Percentiles rank a stretch among this genome's conserved stretches.
These are phyloP conservation scores for Carex arenaria DNA, from an alignment of 202 grass and related monocot genomes.

Conservation along the genomic window DNA sequence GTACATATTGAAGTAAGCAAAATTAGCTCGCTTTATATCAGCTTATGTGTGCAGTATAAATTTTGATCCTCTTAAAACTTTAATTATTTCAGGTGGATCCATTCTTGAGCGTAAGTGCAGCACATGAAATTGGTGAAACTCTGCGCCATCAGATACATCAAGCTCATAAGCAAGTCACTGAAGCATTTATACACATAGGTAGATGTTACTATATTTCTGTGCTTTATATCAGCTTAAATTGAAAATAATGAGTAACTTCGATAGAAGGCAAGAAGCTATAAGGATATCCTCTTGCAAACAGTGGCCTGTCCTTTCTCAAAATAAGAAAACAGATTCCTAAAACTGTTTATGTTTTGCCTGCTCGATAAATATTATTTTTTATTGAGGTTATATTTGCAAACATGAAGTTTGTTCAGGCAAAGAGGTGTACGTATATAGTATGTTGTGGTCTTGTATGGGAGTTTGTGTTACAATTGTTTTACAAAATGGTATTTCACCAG, in stretches of 20 bases:
- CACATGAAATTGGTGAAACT: slow-evolving; percentile 92
- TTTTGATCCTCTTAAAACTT: slow-evolving; percentile 2
- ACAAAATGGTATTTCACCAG: background rate
- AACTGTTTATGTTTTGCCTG: background rate
- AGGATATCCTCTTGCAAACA: background rate
- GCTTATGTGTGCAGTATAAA: slow-evolving; percentile 11
- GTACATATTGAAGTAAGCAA: slow-evolving; percentile 90
- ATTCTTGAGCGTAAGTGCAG: slow-evolving; percentile 84
- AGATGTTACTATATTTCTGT: slow-evolving; percentile 7
- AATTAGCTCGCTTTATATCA: slow-evolving; percentile 23
- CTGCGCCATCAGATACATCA: slow-evolving; percentile 84
- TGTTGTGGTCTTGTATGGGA: background rate
- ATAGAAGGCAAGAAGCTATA: background rate
- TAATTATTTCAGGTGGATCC: slow-evolving; percentile 67
- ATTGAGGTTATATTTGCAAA: background rate
- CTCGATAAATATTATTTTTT: background rate
- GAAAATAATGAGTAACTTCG: background rate
- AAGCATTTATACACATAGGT: slow-evolving; percentile 99
- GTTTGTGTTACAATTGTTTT: background rate
- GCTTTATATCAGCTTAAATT: background rate
- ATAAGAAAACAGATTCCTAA: background rate
- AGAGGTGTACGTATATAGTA: background rate
- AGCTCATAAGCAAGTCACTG: slow-evolving; percentile 71
- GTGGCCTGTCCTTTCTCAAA: background rate
- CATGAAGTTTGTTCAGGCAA: background rate